Evolutionary conservation across 148 eudicot genomes (phyloP).

Genomic region (Rhododendron kiyosumense): DNA sequence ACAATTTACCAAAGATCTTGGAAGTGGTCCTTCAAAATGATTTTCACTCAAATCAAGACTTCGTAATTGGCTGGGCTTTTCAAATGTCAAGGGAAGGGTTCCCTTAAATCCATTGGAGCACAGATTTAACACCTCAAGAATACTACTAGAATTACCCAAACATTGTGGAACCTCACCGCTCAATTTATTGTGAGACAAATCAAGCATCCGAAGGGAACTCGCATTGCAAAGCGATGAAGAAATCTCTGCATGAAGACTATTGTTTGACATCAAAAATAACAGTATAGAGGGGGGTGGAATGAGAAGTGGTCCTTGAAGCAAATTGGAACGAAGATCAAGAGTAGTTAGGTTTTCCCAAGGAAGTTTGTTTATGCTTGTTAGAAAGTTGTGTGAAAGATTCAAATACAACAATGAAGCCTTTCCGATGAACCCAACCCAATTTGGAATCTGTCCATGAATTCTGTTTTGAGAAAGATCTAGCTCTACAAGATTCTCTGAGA

Average conservation of each 20-base stretch:
- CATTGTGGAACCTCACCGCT: slow-evolving; percentile 18
- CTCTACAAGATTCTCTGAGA: neutral
- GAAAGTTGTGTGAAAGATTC: slow-evolving; percentile 25
- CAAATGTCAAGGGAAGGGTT: neutral
- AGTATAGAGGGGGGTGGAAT: too few relatives aligned
- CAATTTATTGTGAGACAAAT: slow-evolving; percentile 20
- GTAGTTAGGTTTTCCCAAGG: neutral
- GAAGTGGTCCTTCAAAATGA: slow-evolving; percentile 29
- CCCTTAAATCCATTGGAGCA: slow-evolving; percentile 11
- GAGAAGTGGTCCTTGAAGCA: neutral
- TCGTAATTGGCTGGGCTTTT: neutral
- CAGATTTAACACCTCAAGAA: slow-evolving; percentile 11
- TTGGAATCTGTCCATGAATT: neutral
- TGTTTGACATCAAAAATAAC: neutral
- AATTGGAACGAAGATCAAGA: neutral
- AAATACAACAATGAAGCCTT: neutral
- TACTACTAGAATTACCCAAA: slow-evolving; percentile 4
- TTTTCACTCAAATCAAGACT: slow-evolving; percentile 12
- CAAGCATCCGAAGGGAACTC: slow-evolving; percentile 18
- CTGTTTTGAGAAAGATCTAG: neutral
- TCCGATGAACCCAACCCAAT: neutral
- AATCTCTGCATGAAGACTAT: slow-evolving; percentile 23
- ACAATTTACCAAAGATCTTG: slow-evolving; percentile 23
- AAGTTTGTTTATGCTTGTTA: slow-evolving; percentile 4
- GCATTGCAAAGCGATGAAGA: slow-evolving; percentile 13